Base-by-base conservation (phyloP, 2,329 filamentous ascomycete species). In the Aurifilum marmelostoma region DNA sequence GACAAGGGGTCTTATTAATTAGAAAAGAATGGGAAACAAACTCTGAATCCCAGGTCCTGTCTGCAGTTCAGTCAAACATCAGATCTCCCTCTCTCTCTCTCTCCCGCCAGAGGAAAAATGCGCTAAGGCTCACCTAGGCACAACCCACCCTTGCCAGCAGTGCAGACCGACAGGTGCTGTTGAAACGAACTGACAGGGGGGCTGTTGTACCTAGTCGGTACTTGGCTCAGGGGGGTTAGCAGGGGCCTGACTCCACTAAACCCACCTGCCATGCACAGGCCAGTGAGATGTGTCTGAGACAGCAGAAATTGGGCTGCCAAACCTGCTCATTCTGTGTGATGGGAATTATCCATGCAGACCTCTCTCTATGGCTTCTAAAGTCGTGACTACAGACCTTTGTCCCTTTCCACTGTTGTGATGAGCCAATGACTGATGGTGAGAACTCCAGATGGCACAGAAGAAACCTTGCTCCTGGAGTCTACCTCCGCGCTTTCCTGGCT, bases 1-100 rank as follows among this genome's bases (percentile, higher is more conserved):
- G 69, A 71, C 69, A 71, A 69, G 69, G 69, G 69, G 67, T 70
- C 67, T 65, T 71, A 65, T 71, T 71, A 71, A 65, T 71, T 71
- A 69, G 65, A 71, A 71, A 65, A 66, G 61, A 63, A 63, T 29
- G 61, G 34, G 65, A 71, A 71, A 61, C 65, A 67, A 62, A 62
- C 59, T 62, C 39, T 62, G 65, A 66, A 67, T 61, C 63, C 27
- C 41, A 37, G 56, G 16, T 59, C 63, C 34, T 63, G 14, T 50
- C 14, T 62, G 59, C 34, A 29, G 24, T 63, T 29, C 61, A 24
- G 61, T 47, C 65, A 54, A 64, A 41, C 43, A 52, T 27, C 37
- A 63, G 61, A 63, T 63, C 61, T 63, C 39, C 50, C 39, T 41
- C n/a, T n/a, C n/a, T n/a, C n/a, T n/a, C n/a, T n/a, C n/a, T n/a